Conservation (phyloP, 2,329 filamentous ascomycete genomes). For the Pseudocercospora eumusae region DNA sequence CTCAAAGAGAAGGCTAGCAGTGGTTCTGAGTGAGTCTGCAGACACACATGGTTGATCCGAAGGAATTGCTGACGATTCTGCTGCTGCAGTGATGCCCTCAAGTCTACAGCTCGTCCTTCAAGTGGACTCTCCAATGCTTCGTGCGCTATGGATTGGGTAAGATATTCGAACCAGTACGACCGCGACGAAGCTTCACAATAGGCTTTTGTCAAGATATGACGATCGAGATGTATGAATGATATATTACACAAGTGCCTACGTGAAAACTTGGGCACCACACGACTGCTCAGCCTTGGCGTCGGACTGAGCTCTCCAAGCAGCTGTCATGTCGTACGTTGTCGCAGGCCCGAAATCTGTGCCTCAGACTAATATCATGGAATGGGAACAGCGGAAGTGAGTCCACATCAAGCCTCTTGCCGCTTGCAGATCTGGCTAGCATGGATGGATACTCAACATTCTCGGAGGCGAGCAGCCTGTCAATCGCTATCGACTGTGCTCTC, state of each 20-base stretch:
- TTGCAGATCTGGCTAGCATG: too few species aligned
- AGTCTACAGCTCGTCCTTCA: not conserved
- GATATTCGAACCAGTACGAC: not conserved
- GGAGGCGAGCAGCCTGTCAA: not conserved
- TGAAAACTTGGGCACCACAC: not conserved
- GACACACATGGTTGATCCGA: not conserved
- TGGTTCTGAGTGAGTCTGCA: not conserved
- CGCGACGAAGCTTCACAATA: not conserved
- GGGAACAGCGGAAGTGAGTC: too few species aligned
- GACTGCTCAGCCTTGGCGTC: not conserved
- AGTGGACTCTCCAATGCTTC: not conserved
- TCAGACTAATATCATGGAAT: too few species aligned
- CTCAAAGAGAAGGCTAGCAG: not conserved
- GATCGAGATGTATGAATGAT: not conserved
- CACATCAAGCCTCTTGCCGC: too few species aligned
- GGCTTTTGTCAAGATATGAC: not conserved
- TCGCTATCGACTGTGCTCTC: not conserved
- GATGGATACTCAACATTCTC: too few species aligned
- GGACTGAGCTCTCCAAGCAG: not conserved
- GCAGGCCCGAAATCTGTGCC: too few species aligned
- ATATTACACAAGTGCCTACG: not conserved
- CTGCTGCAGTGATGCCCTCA: not conserved
- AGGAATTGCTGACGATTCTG: not conserved
- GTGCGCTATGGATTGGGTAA: not conserved
- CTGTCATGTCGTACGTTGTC: not conserved